Base-by-base conservation (phyloP, 768 basidiomycete species). In the Agrocybe pediades region DNA sequence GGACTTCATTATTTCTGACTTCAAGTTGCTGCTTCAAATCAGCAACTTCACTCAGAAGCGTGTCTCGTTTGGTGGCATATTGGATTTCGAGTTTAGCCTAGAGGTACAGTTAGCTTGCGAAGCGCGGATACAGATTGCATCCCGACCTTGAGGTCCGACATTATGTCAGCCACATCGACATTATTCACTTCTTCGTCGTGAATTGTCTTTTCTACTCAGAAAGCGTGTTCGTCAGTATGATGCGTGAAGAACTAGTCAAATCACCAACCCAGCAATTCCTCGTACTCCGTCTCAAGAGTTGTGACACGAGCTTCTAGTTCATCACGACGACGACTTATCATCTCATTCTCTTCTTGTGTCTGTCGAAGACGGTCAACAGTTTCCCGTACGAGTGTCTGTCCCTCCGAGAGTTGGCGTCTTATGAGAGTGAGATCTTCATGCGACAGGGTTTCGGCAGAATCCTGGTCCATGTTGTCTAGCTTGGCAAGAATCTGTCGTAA, bases 21-120 rank as follows among this genome's bases (percentile, higher is more conserved):
- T 98, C 97, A 39, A 96, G 76, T 65, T 98, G 95, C 63, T 93
- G 92, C 69, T 87, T 92, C 57, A 98, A 80, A 67, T 96, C 91
- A 15, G 79, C 71, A 17, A 89, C 88, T 69, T 99, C 97, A 59
- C 84, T 84, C 47, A 86, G 71, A 58, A 95, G 88, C 21, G 94
- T 87, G 55, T 98, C 95, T 42, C 95, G 90, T 69, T 94, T 95
- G 45, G 92, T 88, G 19, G 87, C 85, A 65, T 96, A 97, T 68
- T 98, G 95, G 23, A 89, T 81, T 71, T 99, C 96, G 47, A 97
- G 84, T 73, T 98, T 97, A 68, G 81, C 86, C 96, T 98, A 49
- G 53, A 40, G 63, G 55, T 59, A 26, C 42, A 30, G 17, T 39
- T 56, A 60, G 42, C 15, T 23, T n/a, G 6, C 4, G 23, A 27